phyloP scores from a whole-genome alignment of 345 rosid species.

The Syzygium grande region DNA sequence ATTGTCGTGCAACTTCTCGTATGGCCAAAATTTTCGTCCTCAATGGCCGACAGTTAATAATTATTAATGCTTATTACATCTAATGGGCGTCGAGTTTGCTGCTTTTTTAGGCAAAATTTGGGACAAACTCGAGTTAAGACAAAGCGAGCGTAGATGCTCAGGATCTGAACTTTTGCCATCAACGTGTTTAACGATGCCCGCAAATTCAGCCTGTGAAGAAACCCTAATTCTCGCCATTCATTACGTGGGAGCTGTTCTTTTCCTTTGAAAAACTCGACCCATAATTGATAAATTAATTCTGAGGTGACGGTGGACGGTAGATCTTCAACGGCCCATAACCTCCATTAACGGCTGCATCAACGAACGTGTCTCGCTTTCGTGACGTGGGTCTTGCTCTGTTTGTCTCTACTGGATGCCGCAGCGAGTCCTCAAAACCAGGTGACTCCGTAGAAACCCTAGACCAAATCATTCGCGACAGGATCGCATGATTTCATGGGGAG shows the following conservation, averaged over 20 bases:
- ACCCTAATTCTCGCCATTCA: not conserved
- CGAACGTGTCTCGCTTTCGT: slow-evolving; percentile 20
- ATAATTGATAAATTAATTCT: not conserved
- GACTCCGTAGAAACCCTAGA: not conserved
- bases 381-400: not conserved
- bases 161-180: not conserved
- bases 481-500: not conserved
- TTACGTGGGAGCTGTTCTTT: not conserved
- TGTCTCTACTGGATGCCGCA: not conserved
- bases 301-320: not conserved
- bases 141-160: not conserved
- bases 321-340: slow-evolving; percentile 24
- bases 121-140: not conserved
- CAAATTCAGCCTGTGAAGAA: not conserved
- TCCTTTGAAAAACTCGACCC: not conserved
- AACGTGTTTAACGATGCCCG: not conserved
- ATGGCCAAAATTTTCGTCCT: not conserved
- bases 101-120: not conserved
- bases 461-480: not conserved
- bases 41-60: not conserved
- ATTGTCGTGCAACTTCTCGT: not conserved
- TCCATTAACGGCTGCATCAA: slow-evolving; percentile 40
- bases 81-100: not conserved
- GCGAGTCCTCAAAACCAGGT: not conserved
- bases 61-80: not conserved